A percentile compares a stretch with the other conserved stretches of the same genome.
phyloP scores from a whole-genome alignment of 2,329 filamentous ascomycete species.

The Alternaria conjuncta region DNA sequence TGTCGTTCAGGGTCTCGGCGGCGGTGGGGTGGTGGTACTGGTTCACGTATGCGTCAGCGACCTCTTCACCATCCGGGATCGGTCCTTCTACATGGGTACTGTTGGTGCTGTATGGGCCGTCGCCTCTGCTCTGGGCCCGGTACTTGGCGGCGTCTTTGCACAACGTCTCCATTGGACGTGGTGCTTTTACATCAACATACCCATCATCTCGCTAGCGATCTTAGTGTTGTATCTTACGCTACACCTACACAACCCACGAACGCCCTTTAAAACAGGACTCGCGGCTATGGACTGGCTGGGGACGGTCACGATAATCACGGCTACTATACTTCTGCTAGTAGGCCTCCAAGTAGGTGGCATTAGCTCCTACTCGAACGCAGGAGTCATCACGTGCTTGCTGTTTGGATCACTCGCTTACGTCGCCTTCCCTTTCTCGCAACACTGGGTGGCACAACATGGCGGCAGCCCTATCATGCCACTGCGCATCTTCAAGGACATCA shows the following conservation, averaged over 20 bases:
- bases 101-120: conserved; percentile 62
- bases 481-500: conserved; percentile 64
- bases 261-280: conserved; percentile 54
- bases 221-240: conserved; percentile 59
- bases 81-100: conserved; percentile 60
- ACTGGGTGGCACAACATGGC: conserved; percentile 65
- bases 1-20: conserved; percentile 61
- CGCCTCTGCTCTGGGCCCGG: conserved; percentile 60
- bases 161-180: conserved; percentile 58
- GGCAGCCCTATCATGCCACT: conserved; percentile 73
- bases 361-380: conserved; percentile 55
- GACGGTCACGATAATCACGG: conserved; percentile 55
- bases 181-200: conserved; percentile 55
- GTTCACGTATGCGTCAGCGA: conserved; percentile 63
- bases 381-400: conserved; percentile 60
- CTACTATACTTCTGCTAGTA: conserved; percentile 59
- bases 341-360: conserved; percentile 61
- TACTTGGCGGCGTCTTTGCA: conserved; percentile 61
- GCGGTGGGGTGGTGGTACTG: conserved; percentile 60
- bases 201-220: conserved; percentile 58
- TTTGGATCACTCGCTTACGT: conserved; percentile 54
- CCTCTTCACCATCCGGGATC: conserved; percentile 54
- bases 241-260: conserved; percentile 60
- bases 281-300: conserved; percentile 62
- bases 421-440: conserved; percentile 67